Evolutionary conservation across 257 asterid genomes (phyloP), one percentile per base, ranked within the genome.

Genomic region (Primulina huaijiensis): DNA sequence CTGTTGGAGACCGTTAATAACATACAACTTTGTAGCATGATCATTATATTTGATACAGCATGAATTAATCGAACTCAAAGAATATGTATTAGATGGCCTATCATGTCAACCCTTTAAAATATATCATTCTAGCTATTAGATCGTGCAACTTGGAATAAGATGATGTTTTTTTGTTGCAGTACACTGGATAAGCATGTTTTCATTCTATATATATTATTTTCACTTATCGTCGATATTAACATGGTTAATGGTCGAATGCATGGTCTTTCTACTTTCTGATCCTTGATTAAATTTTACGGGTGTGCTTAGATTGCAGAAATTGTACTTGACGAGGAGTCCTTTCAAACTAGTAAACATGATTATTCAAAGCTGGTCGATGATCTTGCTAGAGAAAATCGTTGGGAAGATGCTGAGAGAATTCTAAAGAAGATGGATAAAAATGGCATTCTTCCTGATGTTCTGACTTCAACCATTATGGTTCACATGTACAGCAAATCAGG

Each of bases 401-500:
- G 75, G 7, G 79, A 86, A 74, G 96, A 89, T 79, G 92, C 88
- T 7, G 93, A 90, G 72, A 89, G 92, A 82, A 82, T 89, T 74
- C 81, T 87, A 19, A 78, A 77, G 75, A 89, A 83, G 81, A 93
- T 93, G 99, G 79, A 64, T 46, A 89, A 82, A 61, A 86, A 74
- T 17, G 96, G 95, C 59, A 80, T 86, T 68, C 37, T 53, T 31
- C 91, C 95, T 7, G 99, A 93, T 79, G 77, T 82, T 65, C 71
- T 87, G 66, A 79, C 85, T 17, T 85, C 72, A 70, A 80, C 75
- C 37, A 79, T 75, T 75, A 23, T 84, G 74, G 75, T 85, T 68
- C 88, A 79, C 74, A 85, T 93, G 92, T 86, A 90, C 82, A 71
- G 90, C 75, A 85, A 80, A 77, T 76, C 85, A 34, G 96, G 95